Evolutionary conservation across 2,329 filamentous ascomycete species (phyloP).

Genomic region (Diaporthe sp.): DNA sequence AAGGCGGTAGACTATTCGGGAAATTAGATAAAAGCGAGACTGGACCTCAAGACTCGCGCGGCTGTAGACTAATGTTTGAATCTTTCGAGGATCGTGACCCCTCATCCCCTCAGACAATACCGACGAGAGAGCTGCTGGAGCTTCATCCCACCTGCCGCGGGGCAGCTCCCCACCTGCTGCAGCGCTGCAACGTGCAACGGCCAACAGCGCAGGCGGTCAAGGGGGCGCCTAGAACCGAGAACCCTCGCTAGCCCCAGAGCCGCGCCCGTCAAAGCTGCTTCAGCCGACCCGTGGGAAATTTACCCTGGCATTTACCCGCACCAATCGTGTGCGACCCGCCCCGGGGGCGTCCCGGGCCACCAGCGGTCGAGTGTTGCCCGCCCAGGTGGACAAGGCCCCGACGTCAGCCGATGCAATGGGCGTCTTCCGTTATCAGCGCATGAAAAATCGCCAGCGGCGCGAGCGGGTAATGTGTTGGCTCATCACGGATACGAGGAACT

Average conservation of each 20-base stretch:
- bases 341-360: background rate
- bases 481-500: constrained; percentile 14
- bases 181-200: background rate
- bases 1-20: background rate
- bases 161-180: constrained; percentile 9
- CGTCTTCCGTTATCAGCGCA: constrained; percentile 9
- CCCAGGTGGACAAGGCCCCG: constrained; percentile 20
- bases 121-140: constrained; percentile 8
- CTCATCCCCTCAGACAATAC: background rate
- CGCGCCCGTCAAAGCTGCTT: constrained; percentile 1
- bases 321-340: constrained; percentile 6
- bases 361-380: constrained; percentile 24
- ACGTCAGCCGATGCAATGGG: constrained; percentile 12
- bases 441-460: background rate
- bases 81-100: constrained; percentile 27
- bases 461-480: constrained; percentile 14
- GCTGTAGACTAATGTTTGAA: background rate
- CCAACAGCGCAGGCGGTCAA: constrained; percentile 1
- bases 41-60: constrained; percentile 12
- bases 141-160: constrained; percentile 11
- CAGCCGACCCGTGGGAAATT: background rate
- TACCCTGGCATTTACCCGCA: constrained; percentile 18
- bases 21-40: constrained; percentile 1
- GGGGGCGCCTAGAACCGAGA: background rate
- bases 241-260: constrained; percentile 8